Percentiles rank a stretch among this genome's conserved stretches.
Evolutionary conservation across 306 rosid species (phyloP).

Genomic region (Vigna angularis): DNA sequence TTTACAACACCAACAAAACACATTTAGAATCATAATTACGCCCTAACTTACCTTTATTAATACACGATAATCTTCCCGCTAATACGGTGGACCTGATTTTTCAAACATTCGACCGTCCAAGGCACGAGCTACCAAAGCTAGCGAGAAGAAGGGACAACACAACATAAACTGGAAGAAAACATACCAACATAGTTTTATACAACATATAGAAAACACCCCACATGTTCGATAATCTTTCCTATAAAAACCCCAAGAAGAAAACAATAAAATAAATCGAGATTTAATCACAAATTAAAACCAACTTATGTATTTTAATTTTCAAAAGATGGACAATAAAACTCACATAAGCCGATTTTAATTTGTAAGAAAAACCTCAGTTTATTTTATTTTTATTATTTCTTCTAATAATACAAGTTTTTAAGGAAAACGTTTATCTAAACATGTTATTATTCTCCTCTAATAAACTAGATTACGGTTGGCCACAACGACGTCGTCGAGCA

Average conservation of each 20-base stretch:
- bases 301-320: background rate
- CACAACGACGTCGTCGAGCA: conserved; percentile 63
- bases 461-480: conserved; percentile 39
- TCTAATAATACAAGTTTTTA: background rate
- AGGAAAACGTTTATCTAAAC: background rate
- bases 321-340: background rate
- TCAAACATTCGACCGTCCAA: conserved; percentile 31
- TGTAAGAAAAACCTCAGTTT: background rate
- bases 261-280: background rate
- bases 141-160: background rate
- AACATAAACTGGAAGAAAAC: background rate
- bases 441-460: background rate
- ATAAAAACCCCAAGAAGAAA: background rate
- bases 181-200: conserved; percentile 43
- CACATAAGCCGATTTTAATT: background rate
- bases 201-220: background rate
- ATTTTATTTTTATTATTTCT: too few species aligned
- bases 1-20: conserved; percentile 5
- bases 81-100: conserved; percentile 21
- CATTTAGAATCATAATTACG: conserved; percentile 31
- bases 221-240: background rate
- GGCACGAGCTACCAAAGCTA: background rate
- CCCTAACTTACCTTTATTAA: conserved; percentile 20
- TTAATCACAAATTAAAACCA: background rate
- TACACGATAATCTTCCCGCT: conserved; percentile 14